Base-by-base conservation (phyloP, 352 stramenopile genomes). In the Phytophthora sp. region DNA sequence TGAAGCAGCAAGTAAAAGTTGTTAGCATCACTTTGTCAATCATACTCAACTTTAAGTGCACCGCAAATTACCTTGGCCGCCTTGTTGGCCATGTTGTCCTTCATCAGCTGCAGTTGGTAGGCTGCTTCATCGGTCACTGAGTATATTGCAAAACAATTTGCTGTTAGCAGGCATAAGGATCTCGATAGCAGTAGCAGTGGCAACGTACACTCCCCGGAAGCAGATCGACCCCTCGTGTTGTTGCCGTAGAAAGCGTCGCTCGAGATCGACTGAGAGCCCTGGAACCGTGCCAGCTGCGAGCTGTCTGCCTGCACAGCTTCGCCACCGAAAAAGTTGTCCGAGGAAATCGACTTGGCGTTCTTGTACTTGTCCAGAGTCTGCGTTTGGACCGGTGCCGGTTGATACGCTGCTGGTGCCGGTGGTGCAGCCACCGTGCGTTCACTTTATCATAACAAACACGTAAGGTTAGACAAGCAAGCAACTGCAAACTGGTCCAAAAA, bases 291-390 rank as follows among this genome's bases (percentile, higher is more conserved):
- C 38, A 96, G 56, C 23, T 92, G 75, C 37, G 78, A 77, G 5
- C 54, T 82, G 58, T 95, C 85, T 21, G 77, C 79, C 5, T 82
- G 58, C 11, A 65, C 54, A 5, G 72, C 58, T 46, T 96, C 89
- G 20, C 79, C 75, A 5, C 84, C 87, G 54, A 97, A 97, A 58
- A 95, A 96, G 31, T 97, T 95, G 55, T 92, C 88, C 8, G 89
- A 97, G 18, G 87, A 96, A 46, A 97, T 97, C 2, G 86, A 94
- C 62, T 97, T 97, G 59, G 88, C 85, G 45, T 97, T 97, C 67
- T 96, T 96, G 75, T 96, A 97, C 65, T 97, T 97, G 73, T 97
- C 72, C 42, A 96, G 62, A n/a, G 79, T 91, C n/a, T 81, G 82
- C 2, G 62, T 54, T 28, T 79, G 52, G 34, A 63, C 21, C 1